Conservation (phyloP, 2,329 filamentous ascomycete species). For the Aspergillus pseudonomiae region DNA sequence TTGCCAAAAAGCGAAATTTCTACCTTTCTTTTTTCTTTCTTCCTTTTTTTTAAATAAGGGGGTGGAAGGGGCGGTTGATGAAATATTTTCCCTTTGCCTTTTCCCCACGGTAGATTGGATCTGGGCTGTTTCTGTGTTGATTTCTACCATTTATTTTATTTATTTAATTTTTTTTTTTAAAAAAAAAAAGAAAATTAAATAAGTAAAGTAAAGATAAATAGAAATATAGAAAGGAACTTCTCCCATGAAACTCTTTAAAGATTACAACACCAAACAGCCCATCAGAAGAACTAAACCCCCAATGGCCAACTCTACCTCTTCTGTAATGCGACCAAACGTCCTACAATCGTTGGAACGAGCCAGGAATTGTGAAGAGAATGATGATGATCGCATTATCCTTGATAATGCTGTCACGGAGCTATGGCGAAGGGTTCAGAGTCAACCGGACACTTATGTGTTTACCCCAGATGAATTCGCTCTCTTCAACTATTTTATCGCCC, state of each 20-base stretch:
- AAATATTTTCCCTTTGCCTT: not conserved
- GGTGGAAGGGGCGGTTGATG: not conserved
- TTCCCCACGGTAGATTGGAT: not conserved
- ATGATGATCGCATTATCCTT: slow-evolving; percentile 68
- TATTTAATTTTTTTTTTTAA: not conserved
- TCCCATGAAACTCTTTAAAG: not conserved
- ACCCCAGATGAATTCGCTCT: slow-evolving; percentile 77
- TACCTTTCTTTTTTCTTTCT: slow-evolving; percentile 15
- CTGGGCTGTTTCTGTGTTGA: not conserved
- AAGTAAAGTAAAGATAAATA: no score
- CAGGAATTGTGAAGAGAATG: slow-evolving; percentile 69
- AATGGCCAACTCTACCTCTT: slow-evolving; percentile 41
- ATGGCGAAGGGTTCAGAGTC: slow-evolving; percentile 67
- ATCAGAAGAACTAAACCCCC: slow-evolving; percentile 12
- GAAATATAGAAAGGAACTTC: not conserved
- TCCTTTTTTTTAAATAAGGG: not conserved
- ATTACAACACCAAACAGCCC: not conserved
- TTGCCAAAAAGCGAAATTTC: slow-evolving; percentile 20
- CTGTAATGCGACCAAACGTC: slow-evolving; percentile 50
- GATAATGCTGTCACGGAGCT: slow-evolving; percentile 65
- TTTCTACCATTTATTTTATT: not conserved
- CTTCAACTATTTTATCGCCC: slow-evolving; percentile 80
- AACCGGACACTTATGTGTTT: slow-evolving; percentile 72
- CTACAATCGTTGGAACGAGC: slow-evolving; percentile 74
- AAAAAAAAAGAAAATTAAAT: no score